Conservation (phyloP, 1,284 basidiomycete genomes). For the Puccinia hordei region DNA sequence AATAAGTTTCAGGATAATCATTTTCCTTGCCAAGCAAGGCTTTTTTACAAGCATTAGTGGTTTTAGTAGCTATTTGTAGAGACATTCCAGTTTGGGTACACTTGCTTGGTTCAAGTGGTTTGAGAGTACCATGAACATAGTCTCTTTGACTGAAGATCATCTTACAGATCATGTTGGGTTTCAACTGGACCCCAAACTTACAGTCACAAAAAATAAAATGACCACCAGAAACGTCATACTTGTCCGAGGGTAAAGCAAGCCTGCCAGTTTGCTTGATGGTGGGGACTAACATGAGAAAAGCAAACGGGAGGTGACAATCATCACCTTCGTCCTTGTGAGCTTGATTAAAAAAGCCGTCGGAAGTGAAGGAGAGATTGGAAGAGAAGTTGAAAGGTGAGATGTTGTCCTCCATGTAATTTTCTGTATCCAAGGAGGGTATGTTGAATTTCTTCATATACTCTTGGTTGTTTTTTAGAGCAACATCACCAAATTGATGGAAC, state of each 20-base stretch:
- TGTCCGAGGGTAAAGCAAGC: neutral
- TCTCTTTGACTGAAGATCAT: neutral
- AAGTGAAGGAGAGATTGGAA: neutral
- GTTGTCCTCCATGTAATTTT: neutral
- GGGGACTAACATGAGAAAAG: neutral
- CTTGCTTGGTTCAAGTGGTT: neutral
- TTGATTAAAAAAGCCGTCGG: neutral
- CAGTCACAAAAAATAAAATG: slow-evolving; percentile 1
- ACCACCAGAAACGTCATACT: neutral
- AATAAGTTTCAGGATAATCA: too few species aligned
- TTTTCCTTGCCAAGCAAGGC: neutral
- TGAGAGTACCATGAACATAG: neutral
- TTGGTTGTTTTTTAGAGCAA: slow-evolving; percentile 2
- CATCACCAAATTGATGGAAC: neutral
- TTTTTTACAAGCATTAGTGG: neutral
- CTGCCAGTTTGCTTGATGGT: neutral
- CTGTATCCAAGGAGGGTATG: neutral
- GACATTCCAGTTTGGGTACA: neutral
- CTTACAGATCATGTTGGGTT: neutral
- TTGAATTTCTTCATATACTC: neutral
- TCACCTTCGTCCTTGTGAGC: neutral
- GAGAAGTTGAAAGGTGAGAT: neutral
- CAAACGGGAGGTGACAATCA: neutral
- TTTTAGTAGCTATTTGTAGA: slow-evolving; percentile 3
- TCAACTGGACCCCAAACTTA: neutral